These are phyloP conservation scores for Monosporascus sp. DNA, from an alignment of 2,329 filamentous ascomycete genomes.

Conservation along the genomic window DNA sequence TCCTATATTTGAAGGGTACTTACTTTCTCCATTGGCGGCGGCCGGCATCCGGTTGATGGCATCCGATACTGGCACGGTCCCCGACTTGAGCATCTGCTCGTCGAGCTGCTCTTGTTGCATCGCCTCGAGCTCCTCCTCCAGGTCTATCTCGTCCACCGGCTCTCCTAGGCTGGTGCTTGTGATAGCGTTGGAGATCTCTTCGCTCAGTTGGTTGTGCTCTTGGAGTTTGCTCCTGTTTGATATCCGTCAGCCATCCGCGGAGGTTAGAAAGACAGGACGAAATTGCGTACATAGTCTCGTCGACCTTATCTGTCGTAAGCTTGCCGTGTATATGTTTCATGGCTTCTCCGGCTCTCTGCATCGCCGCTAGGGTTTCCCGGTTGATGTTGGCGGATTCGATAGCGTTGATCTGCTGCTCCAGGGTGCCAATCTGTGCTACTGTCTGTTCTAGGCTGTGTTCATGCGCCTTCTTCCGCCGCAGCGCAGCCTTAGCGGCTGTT, in stretches of 20 bases:
- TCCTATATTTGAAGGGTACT: slow-evolving; percentile 34
- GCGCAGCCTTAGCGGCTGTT: slow-evolving; percentile 80
- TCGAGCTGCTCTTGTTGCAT: slow-evolving; percentile 92
- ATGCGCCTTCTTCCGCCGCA: slow-evolving; percentile 91
- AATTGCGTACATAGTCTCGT: slow-evolving; percentile 78
- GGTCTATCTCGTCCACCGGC: slow-evolving; percentile 75
- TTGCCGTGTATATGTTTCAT: slow-evolving; percentile 93
- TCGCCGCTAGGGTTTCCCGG: slow-evolving; percentile 87
- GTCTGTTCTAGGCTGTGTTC: slow-evolving; percentile 92
- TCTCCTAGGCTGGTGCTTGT: slow-evolving; percentile 64
- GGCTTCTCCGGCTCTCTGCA: slow-evolving; percentile 84
- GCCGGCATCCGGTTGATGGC: slow-evolving; percentile 72
- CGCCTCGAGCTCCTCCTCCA: slow-evolving; percentile 79
- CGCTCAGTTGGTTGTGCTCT: slow-evolving; percentile 87
- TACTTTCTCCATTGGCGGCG: slow-evolving; percentile 70
- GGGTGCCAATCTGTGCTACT: slow-evolving; percentile 78
- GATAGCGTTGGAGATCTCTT: slow-evolving; percentile 87
- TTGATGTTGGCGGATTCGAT: slow-evolving; percentile 99
- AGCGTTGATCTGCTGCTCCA: slow-evolving; percentile 92
- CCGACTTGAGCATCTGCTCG: slow-evolving; percentile 88
- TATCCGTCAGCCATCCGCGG: slow-evolving; percentile 5
- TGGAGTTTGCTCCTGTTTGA: slow-evolving; percentile 73
- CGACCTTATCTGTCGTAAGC: slow-evolving; percentile 90
- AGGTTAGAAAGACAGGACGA: slow-evolving; percentile 1
- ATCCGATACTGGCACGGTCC: slow-evolving; percentile 75